Conservation (phyloP, 2,329 filamentous ascomycete genomes). For the Epichloe coenophiala region DNA sequence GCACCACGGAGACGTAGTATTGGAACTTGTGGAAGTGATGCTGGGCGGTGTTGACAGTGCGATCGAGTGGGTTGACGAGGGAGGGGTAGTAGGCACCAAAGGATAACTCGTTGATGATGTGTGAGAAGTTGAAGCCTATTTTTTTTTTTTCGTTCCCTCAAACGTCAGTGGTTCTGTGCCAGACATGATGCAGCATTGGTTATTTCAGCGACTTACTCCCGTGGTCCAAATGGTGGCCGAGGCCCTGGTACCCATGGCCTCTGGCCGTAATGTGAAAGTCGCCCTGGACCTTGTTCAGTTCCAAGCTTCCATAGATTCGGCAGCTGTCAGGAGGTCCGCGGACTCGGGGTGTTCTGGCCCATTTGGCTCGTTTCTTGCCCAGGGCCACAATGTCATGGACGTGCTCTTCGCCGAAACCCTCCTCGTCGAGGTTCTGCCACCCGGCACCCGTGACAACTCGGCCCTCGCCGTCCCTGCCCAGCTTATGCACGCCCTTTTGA, state of each 20-base stretch:
- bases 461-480: constrained; percentile 43
- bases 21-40: constrained; percentile 89
- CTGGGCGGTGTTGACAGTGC: constrained; percentile 65
- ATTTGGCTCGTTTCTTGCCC: constrained; percentile 48
- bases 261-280: constrained; percentile 96
- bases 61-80: constrained; percentile 86
- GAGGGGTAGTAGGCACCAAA: constrained; percentile 96
- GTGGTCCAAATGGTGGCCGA: constrained; percentile 69
- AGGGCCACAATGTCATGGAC: constrained; percentile 81
- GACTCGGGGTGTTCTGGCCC: constrained; percentile 62
- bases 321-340: constrained; percentile 56
- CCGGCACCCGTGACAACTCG: constrained; percentile 42
- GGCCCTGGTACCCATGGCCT: constrained; percentile 85
- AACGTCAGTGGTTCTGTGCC: neutral
- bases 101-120: constrained; percentile 89
- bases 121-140: constrained; percentile 89
- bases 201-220: constrained; percentile 38
- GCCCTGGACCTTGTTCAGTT: constrained; percentile 92
- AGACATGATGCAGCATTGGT: neutral
- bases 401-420: constrained; percentile 67
- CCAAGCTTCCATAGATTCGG: constrained; percentile 76
- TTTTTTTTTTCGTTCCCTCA: neutral
- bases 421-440: constrained; percentile 43
- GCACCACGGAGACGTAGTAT: constrained; percentile 92
- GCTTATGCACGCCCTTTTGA: constrained; percentile 48